Base-by-base conservation (phyloP, 176 grass and related monocot species). In the Pontederia paniculata region DNA sequence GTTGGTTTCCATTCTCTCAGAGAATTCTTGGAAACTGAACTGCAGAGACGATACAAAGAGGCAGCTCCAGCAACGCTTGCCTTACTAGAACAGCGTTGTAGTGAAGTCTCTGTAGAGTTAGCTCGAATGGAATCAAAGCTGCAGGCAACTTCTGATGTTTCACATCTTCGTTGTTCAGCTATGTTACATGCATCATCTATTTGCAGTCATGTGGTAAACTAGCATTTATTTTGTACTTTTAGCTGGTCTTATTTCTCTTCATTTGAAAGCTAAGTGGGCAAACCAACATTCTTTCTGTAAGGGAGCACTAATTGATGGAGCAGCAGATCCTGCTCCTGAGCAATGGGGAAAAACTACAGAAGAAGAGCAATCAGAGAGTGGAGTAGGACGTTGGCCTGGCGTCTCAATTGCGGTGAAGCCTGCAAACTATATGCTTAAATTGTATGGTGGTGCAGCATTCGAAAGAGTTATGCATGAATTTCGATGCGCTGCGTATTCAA, bases 391-490 rank as follows among this genome's bases (percentile, higher is more conserved):
- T 44, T 99, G 94, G 94, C 94, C 94, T 72, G 94, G 94, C 66
- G 80, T 88, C 45, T 88, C 58, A 9, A 63, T 79, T 21, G 54
- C 65, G 58, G 62, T 88, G 49, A 93, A 84, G 63, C 83, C 87
- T 74, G 73, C 83, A 14, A 99, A 99, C 63, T 80, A 45, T 58
- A 82, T 53, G 42, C 87, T 99, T 71, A 99, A 74, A 75, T 56
- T 99, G 21, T 93, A 93, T 75, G 94, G 94, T 4, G 87, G 94
- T 64, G 87, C 94, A 21, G 94, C 87, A 64, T 99, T 99, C 80
- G 87, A 99, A 78, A 86, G 94, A 71, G 87, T 78, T 56, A 80
- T 99, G 81, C 78, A 93, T 67, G 94, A 99, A 69, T 99, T 99
- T 64, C 88, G 78, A 68, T 83, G 87, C 55, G 87, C 81, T 23